Percentiles rank a stretch among this genome's conserved stretches.
Evolutionary conservation across 2,329 filamentous ascomycete species (phyloP).

Genomic region (Sclerotinia subarctica): DNA sequence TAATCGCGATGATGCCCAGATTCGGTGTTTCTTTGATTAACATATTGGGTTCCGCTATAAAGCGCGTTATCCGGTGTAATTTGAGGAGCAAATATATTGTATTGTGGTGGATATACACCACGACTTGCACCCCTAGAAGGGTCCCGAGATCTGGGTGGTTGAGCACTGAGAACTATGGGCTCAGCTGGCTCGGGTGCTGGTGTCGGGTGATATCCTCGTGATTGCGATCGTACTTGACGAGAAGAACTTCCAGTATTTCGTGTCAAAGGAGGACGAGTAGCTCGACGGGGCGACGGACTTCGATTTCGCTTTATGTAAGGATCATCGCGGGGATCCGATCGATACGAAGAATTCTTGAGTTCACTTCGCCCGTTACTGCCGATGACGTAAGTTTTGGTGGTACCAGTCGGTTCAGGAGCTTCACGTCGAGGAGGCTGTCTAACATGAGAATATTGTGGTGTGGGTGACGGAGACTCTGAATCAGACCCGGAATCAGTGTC

Average conservation of each 20-base stretch:
- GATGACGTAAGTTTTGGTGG: constrained; percentile 23
- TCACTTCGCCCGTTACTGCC: constrained; percentile 30
- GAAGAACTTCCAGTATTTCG: constrained; percentile 17
- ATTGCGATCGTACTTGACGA: constrained; percentile 23
- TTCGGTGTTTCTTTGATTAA: constrained; percentile 12
- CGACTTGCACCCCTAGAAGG: constrained; percentile 21
- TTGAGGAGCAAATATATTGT: constrained; percentile 9
- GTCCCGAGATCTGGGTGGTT: constrained; percentile 29
- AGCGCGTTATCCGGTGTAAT: constrained; percentile 1
- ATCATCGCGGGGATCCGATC: constrained; percentile 27
- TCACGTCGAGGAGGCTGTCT: constrained; percentile 22
- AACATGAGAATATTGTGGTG: constrained; percentile 12
- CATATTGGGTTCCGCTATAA: constrained; percentile 4
- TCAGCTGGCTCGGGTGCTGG: constrained; percentile 23
- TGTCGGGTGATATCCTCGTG: constrained; percentile 25
- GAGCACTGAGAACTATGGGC: constrained; percentile 24
- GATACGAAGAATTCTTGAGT: constrained; percentile 21
- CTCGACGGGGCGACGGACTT: constrained; percentile 29
- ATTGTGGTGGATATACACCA: background rate
- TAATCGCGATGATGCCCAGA: constrained; percentile 15
- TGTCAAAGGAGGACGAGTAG: constrained; percentile 25
- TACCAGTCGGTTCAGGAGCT: constrained; percentile 28
- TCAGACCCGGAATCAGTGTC: constrained; percentile 17
- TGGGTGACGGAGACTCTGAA: constrained; percentile 16
- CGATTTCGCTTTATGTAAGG: constrained; percentile 28